A percentile compares a stretch with the other conserved stretches of the same genome.
phyloP scores from a whole-genome alignment of 2,329 filamentous ascomycete genomes.

The Trichoderma atroviride region DNA sequence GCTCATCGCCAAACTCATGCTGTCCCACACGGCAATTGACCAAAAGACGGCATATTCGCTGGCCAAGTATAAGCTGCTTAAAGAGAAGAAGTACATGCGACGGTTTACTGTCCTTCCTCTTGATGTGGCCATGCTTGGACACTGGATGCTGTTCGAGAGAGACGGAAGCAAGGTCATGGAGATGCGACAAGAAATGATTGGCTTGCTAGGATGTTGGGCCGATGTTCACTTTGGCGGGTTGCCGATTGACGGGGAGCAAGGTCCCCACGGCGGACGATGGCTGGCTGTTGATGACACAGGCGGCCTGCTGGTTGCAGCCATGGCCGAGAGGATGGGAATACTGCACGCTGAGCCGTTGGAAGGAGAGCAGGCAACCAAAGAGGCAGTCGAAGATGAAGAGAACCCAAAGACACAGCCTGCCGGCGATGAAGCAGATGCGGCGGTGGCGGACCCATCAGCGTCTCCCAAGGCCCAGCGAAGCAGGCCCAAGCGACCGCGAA shows the following conservation, averaged over 20 bases:
- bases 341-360: slow-evolving; percentile 55
- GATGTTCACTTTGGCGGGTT: slow-evolving; percentile 71
- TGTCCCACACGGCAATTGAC: slow-evolving; percentile 85
- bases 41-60: slow-evolving; percentile 94
- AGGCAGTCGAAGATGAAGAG: slow-evolving; percentile 20
- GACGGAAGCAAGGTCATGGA: slow-evolving; percentile 83
- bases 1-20: slow-evolving; percentile 87
- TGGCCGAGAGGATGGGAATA: slow-evolving; percentile 88
- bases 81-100: slow-evolving; percentile 90
- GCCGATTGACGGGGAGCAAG: slow-evolving; percentile 33
- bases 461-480: slow-evolving; percentile 32
- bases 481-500: slow-evolving; percentile 36
- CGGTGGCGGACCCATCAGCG: neutral
- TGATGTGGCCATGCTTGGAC: slow-evolving; percentile 73
- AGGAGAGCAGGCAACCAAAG: slow-evolving; percentile 26
- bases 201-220: slow-evolving; percentile 81
- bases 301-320: slow-evolving; percentile 76
- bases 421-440: slow-evolving; percentile 15
- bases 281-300: slow-evolving; percentile 86
- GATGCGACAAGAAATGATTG: slow-evolving; percentile 80
- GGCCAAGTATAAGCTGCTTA: slow-evolving; percentile 93
- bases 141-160: slow-evolving; percentile 78
- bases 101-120: slow-evolving; percentile 84
- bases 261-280: slow-evolving; percentile 59
- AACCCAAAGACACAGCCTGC: slow-evolving; percentile 14